These are phyloP conservation scores for Quercus tomentella DNA, from an alignment of 331 rosid genomes.

Conservation along the genomic window DNA sequence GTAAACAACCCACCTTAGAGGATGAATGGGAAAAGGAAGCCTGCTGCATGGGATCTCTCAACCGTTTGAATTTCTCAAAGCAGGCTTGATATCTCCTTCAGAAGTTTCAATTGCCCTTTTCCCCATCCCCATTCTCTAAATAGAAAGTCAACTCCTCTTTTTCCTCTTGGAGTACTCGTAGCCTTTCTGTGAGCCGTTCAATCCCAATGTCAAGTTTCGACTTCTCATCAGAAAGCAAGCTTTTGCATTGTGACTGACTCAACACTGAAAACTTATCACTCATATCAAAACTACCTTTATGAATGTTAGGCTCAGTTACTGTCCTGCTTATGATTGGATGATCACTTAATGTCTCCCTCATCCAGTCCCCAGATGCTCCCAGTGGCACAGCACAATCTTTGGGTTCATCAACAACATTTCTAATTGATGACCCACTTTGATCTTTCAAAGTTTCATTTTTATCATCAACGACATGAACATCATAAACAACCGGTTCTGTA, in stretches of 20 bases:
- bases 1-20: slow-evolving; percentile 40
- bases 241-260: slow-evolving; percentile 16
- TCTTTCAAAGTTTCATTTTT: slow-evolving; percentile 26
- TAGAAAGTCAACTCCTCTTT: slow-evolving; percentile 26
- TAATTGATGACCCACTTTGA: slow-evolving; percentile 13
- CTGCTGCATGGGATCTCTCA: slow-evolving; percentile 25
- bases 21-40: slow-evolving; percentile 40
- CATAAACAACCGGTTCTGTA: slow-evolving; percentile 44
- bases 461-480: slow-evolving; percentile 53
- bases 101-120: slow-evolving; percentile 34
- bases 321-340: slow-evolving; percentile 17
- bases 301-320: not conserved
- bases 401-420: slow-evolving; percentile 15
- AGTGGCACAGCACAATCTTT: not conserved
- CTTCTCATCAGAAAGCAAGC: slow-evolving; percentile 27
- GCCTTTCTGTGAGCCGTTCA: slow-evolving; percentile 41
- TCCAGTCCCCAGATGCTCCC: slow-evolving; percentile 2
- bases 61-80: slow-evolving; percentile 29
- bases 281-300: not conserved
- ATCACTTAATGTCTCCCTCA: not conserved
- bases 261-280: not conserved
- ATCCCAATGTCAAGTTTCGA: slow-evolving; percentile 40
- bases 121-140: slow-evolving; percentile 32
- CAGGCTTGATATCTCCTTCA: slow-evolving; percentile 37
- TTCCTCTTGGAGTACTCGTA: slow-evolving; percentile 33